Evolutionary conservation across 257 asterid species (phyloP).

Genomic region (Verbascum thapsus): DNA sequence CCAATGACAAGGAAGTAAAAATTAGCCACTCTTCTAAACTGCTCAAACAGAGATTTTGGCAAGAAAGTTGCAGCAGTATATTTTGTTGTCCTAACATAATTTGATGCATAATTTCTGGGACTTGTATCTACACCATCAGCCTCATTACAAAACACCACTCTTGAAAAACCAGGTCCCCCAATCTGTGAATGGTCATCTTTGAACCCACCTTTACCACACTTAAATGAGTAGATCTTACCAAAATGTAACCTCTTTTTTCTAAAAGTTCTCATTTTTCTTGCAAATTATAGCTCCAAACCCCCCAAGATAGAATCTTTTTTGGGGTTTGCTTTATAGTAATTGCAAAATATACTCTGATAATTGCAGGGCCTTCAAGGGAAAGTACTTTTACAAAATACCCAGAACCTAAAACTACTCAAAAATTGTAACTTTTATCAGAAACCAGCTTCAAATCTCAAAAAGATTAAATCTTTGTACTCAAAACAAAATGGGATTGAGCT

Average conservation of each 20-base stretch:
- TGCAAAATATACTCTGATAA: too few relatives aligned
- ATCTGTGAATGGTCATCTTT: constrained; percentile 69
- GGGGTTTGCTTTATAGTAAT: too few relatives aligned
- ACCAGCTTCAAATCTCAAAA: constrained; percentile 29
- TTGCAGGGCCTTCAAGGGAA: too few relatives aligned
- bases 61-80: constrained; percentile 79
- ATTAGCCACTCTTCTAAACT: constrained; percentile 93
- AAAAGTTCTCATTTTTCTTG: constrained; percentile 39
- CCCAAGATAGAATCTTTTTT: constrained; percentile 17
- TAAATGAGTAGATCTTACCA: constrained; percentile 80
- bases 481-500: constrained; percentile 23
- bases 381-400: too few relatives aligned
- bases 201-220: constrained; percentile 51
- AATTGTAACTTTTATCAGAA: constrained; percentile 13
- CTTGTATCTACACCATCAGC: constrained; percentile 50
- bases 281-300: not conserved
- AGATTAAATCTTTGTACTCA: constrained; percentile 35
- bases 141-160: constrained; percentile 80
- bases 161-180: constrained; percentile 89
- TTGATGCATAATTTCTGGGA: constrained; percentile 48
- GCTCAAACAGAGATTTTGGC: constrained; percentile 90
- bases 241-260: constrained; percentile 59
- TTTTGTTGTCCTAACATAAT: constrained; percentile 79
- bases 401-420: constrained; percentile 5
- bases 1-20: constrained; percentile 81